These are phyloP conservation scores for Botryosphaeria dothidea DNA, from an alignment of 2,329 filamentous ascomycete species.

Conservation along the genomic window DNA sequence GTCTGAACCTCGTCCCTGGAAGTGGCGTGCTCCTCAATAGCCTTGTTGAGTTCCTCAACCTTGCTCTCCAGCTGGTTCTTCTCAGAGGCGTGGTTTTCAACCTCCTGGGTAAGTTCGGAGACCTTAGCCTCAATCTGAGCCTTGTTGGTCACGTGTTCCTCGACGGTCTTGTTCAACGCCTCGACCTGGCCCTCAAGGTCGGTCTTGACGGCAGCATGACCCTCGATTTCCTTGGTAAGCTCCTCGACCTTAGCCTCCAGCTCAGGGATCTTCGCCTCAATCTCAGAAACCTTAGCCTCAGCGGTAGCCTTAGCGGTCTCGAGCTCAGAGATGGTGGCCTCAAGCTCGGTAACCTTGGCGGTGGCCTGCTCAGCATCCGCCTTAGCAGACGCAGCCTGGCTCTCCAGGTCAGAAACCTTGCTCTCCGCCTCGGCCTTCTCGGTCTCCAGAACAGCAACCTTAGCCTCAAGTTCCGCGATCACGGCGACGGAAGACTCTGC, in stretches of 20 bases:
- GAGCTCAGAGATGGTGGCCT: slow-evolving; percentile 23
- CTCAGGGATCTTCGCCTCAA: slow-evolving; percentile 21
- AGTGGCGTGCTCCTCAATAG: slow-evolving; percentile 10
- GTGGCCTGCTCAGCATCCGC: slow-evolving; percentile 27
- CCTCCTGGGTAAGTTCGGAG: slow-evolving; percentile 9
- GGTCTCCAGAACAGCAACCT: slow-evolving; percentile 1
- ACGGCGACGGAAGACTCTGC: background rate
- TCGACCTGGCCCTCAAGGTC: slow-evolving; percentile 18
- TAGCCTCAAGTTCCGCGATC: slow-evolving; percentile 8
- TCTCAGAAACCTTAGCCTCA: slow-evolving; percentile 28
- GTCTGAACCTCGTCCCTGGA: slow-evolving; percentile 10
- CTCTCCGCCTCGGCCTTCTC: slow-evolving; percentile 3
- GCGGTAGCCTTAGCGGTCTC: slow-evolving; percentile 13
- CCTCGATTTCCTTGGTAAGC: slow-evolving; percentile 14
- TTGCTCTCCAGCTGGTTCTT: slow-evolving; percentile 19
- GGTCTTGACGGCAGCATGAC: slow-evolving; percentile 5
- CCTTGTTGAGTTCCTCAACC: slow-evolving; percentile 20
- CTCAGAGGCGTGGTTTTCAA: slow-evolving; percentile 3
- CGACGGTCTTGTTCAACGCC: slow-evolving; percentile 6
- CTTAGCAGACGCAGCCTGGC: slow-evolving; percentile 3
- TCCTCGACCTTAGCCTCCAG: slow-evolving; percentile 16
- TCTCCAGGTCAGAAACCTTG: slow-evolving; percentile 15
- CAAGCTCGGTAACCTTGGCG: slow-evolving; percentile 32
- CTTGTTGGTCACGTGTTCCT: slow-evolving; percentile 13
- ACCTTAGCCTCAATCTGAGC: slow-evolving; percentile 21